phyloP scores from a whole-genome alignment of 1,284 basidiomycete genomes.

The Pulveroboletus sp. region DNA sequence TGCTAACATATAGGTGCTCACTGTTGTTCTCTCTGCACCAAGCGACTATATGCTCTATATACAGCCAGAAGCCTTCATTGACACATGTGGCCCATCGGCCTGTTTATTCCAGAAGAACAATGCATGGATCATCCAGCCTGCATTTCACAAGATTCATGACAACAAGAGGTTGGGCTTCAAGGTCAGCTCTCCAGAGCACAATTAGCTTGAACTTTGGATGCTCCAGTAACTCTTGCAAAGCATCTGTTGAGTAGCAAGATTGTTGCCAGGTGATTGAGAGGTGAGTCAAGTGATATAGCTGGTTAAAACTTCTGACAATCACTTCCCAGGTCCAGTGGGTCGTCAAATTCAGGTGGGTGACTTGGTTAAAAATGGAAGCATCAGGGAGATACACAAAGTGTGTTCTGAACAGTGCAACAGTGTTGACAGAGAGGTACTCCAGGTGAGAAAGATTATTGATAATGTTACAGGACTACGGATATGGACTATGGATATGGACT shows the following conservation, averaged over 20 bases:
- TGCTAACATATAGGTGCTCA: not conserved
- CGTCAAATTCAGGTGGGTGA: not conserved
- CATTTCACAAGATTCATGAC: not conserved
- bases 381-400: not conserved
- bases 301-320: not conserved
- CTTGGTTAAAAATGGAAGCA: not conserved
- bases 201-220: not conserved
- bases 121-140: not conserved
- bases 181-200: not conserved
- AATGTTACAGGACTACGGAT: too few species aligned
- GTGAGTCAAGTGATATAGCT: not conserved
- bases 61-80: not conserved
- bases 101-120: not conserved
- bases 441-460: not conserved
- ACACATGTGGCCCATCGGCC: not conserved
- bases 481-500: too few species aligned
- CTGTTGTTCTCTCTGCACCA: not conserved
- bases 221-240: not conserved
- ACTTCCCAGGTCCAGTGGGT: not conserved
- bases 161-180: not conserved
- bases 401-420: not conserved
- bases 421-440: not conserved
- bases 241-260: not conserved
- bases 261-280: not conserved
- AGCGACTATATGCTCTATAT: not conserved